These are phyloP conservation scores for Microdochium nivale DNA, from an alignment of 2,329 filamentous ascomycete species.

Conservation along the genomic window DNA sequence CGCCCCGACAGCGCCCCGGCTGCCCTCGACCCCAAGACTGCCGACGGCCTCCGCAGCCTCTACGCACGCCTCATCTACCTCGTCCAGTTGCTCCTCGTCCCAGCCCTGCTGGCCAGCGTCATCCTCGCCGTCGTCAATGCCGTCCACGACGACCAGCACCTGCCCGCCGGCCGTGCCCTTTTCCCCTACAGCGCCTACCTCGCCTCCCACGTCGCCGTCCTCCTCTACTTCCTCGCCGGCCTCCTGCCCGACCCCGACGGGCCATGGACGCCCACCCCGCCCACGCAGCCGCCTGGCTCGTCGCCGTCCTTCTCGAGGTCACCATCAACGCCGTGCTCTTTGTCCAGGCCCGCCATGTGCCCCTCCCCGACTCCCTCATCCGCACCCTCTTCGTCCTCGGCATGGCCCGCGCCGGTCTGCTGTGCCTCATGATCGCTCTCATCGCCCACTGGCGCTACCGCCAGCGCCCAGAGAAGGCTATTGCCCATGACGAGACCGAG, in stretches of 20 bases:
- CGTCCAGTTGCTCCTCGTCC: constrained; percentile 22
- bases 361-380: constrained; percentile 15
- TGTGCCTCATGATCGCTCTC: constrained; percentile 20
- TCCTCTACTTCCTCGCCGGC: constrained; percentile 32
- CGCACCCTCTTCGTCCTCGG: constrained; percentile 16
- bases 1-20: constrained; percentile 8
- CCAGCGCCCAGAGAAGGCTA: constrained; percentile 15
- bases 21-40: constrained; percentile 17
- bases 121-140: constrained; percentile 22
- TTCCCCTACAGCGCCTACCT: constrained; percentile 33
- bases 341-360: constrained; percentile 15
- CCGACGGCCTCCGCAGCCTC: constrained; percentile 16
- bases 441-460: constrained; percentile 19
- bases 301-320: constrained; percentile 19
- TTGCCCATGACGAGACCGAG: constrained; percentile 20
- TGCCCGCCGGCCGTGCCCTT: constrained; percentile 7
- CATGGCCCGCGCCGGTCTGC: constrained; percentile 15
- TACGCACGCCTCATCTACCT: constrained; percentile 25
- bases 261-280: constrained; percentile 28
- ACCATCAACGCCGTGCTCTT: constrained; percentile 22
- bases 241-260: constrained; percentile 34
- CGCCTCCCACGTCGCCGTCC: constrained; percentile 29
- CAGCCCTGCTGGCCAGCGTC: constrained; percentile 23
- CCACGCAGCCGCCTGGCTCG: constrained; percentile 25
- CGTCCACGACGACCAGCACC: constrained; percentile 15